Percentiles rank a stretch among this genome's conserved stretches.
Conservation (phyloP, 2,329 filamentous ascomycete species). For the Calycina herbarum region DNA sequence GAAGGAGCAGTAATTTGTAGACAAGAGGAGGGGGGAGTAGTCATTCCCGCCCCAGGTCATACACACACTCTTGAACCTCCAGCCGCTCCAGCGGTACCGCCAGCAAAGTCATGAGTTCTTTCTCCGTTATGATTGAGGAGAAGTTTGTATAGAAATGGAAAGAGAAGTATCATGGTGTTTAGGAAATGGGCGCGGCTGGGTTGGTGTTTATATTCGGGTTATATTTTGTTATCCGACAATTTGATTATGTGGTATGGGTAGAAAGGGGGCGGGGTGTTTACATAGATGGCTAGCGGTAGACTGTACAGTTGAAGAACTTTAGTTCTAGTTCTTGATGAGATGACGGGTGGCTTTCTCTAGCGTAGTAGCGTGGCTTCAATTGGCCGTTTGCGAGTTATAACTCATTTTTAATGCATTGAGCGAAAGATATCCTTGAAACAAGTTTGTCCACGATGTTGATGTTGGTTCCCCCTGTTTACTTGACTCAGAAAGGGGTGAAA, state of each 20-base stretch:
- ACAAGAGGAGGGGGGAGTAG: constrained; percentile 70
- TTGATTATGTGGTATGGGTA: constrained; percentile 13
- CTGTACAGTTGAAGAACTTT: constrained; percentile 27
- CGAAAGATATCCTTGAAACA: constrained; percentile 2
- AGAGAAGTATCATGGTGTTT: constrained; percentile 20
- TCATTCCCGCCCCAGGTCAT: constrained; percentile 75
- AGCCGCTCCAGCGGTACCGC: constrained; percentile 40
- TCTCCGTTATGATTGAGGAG: neutral
- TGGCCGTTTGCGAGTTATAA: constrained; percentile 7
- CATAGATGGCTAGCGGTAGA: constrained; percentile 25
- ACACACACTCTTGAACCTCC: constrained; percentile 82
- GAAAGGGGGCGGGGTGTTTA: constrained; percentile 15
- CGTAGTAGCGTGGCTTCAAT: constrained; percentile 6
- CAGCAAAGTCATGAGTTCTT: constrained; percentile 26
- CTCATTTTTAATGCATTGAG: constrained; percentile 13
- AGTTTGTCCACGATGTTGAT: neutral
- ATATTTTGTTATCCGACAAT: neutral
- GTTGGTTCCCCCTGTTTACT: neutral
- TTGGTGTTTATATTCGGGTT: neutral
- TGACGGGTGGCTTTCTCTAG: neutral
- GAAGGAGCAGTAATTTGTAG: constrained; percentile 79
- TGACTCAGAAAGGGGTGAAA: neutral
- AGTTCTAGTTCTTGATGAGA: constrained; percentile 8
- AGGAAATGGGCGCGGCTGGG: constrained; percentile 15
- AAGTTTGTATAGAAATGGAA: constrained; percentile 17